phyloP scores from a whole-genome alignment of 108 stramenopile species.

The Stephanodiscus minutulus region DNA sequence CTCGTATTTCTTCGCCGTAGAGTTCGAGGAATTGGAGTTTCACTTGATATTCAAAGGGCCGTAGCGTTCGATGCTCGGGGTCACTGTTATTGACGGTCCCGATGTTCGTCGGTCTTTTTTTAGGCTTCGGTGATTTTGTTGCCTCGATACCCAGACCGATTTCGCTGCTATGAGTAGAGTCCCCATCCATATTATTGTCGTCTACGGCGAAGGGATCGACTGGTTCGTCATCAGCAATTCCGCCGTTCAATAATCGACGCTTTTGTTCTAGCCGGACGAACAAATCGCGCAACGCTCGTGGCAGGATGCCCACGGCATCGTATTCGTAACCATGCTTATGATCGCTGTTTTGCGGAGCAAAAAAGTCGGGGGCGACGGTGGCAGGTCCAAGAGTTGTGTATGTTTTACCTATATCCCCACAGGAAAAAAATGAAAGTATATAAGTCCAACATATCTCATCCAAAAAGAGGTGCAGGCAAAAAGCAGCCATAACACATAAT shows the following conservation, averaged over 20 bases:
- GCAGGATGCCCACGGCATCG: conserved; percentile 71
- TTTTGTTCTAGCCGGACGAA: conserved; percentile 53
- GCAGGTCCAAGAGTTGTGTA: conserved; percentile 38
- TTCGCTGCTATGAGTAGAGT: conserved; percentile 11
- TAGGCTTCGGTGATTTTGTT: conserved; percentile 15
- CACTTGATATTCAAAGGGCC: conserved; percentile 59
- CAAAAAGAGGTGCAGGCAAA: not conserved
- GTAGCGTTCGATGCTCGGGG: conserved; percentile 9
- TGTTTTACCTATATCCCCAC: conserved; percentile 21
- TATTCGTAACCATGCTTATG: conserved; percentile 42
- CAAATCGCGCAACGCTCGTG: conserved; percentile 67
- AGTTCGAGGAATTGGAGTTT: conserved; percentile 84
- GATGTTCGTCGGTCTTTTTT: not conserved
- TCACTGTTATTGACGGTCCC: too few relatives aligned
- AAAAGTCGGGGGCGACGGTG: conserved; percentile 31
- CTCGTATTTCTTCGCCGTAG: conserved; percentile 90
- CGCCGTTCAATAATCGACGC: conserved; percentile 13
- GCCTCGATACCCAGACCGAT: conserved; percentile 11
- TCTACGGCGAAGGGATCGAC: conserved; percentile 3
- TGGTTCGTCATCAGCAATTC: not conserved
- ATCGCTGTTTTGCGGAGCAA: not conserved
- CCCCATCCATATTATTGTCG: conserved; percentile 10
- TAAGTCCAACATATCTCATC: not conserved
- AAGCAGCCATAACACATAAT: too few relatives aligned
- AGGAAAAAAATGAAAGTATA: not conserved